Evolutionary conservation across 768 basidiomycete species (phyloP).

Genomic region (Tricholoma bakamatsutake): DNA sequence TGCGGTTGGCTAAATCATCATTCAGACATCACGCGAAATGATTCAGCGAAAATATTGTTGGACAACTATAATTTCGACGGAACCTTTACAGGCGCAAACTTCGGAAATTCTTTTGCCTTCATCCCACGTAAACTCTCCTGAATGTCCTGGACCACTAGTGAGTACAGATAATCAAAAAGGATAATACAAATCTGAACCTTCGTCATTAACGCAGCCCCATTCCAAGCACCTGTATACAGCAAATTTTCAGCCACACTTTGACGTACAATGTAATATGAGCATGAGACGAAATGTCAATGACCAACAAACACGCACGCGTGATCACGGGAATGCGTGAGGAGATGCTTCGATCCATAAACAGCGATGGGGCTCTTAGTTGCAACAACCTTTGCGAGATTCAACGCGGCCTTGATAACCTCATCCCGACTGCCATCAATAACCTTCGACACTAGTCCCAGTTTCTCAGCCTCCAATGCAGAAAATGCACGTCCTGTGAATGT

Average conservation of each 20-base stretch:
- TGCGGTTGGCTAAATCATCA: background rate
- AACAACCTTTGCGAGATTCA: conserved; percentile 61
- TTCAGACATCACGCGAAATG: background rate
- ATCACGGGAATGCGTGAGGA: conserved; percentile 75
- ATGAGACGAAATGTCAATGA: background rate
- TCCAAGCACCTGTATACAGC: conserved; percentile 40
- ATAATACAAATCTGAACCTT: conserved; percentile 20
- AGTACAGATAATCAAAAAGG: background rate
- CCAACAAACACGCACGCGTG: conserved; percentile 47
- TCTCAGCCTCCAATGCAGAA: conserved; percentile 56
- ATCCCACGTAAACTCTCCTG: conserved; percentile 28
- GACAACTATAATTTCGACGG: conserved; percentile 14
- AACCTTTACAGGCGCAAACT: conserved; percentile 22
- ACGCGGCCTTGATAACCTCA: conserved; percentile 60
- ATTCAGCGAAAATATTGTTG: background rate
- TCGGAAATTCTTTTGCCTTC: conserved; percentile 24
- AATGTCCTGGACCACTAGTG: conserved; percentile 28
- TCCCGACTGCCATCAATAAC: conserved; percentile 61
- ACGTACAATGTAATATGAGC: background rate
- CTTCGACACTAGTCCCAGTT: conserved; percentile 68
- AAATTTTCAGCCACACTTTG: conserved; percentile 36
- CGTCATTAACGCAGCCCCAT: conserved; percentile 35
- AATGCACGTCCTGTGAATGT: conserved; percentile 75
- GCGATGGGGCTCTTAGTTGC: conserved; percentile 79
- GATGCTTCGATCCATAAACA: conserved; percentile 66